These are phyloP conservation scores for Oryza officinalis DNA, from an alignment of 176 grass and related monocot genomes.

Conservation along the genomic window DNA sequence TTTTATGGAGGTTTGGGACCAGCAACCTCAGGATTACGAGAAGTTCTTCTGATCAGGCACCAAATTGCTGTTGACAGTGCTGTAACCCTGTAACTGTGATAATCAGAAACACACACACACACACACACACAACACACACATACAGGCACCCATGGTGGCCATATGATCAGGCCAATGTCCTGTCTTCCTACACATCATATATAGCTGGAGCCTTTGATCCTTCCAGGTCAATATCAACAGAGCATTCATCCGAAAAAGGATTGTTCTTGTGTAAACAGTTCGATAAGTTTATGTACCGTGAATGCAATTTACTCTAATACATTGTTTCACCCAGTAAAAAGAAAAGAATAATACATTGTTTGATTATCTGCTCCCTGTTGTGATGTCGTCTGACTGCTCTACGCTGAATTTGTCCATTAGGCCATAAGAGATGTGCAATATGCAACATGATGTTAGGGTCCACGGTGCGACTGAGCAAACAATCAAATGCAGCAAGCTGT, in stretches of 20 bases:
- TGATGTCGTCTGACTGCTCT: not conserved
- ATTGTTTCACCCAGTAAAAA: not conserved
- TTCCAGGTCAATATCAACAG: not conserved
- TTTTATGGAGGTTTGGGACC: slow-evolving; percentile 80
- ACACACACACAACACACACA: not conserved
- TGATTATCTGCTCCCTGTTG: not conserved
- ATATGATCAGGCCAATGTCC: not conserved
- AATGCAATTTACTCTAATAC: not conserved
- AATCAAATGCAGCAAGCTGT: not conserved
- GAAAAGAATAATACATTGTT: not conserved
- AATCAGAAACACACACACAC: slow-evolving; percentile 5
- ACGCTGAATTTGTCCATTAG: not conserved
- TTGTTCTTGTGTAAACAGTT: slow-evolving; percentile 11
- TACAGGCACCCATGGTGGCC: not conserved
- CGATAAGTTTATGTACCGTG: no score
- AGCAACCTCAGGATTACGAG: slow-evolving; percentile 61
- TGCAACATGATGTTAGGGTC: no score
- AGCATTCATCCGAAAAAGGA: not conserved
- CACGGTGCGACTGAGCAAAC: no score
- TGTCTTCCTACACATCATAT: not conserved
- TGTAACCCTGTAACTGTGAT: not conserved
- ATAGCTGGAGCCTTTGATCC: not conserved
- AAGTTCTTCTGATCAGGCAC: slow-evolving; percentile 57
- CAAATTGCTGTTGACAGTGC: not conserved
- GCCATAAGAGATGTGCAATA: no score